Evolutionary conservation across 768 basidiomycete species (phyloP), one percentile per base, ranked within the genome.

Genomic region (Lentinula boryana): DNA sequence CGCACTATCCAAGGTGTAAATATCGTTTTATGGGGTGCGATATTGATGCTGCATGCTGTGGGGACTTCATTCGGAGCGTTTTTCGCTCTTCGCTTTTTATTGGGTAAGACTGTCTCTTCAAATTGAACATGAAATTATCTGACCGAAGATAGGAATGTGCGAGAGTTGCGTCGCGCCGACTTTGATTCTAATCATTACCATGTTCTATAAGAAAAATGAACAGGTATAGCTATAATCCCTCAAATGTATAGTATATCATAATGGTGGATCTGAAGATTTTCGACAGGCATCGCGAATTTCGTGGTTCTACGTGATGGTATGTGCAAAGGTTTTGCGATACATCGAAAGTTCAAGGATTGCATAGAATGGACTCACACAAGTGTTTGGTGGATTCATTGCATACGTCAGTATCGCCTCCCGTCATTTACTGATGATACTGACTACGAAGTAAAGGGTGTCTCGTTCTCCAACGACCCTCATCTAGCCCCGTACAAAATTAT

Each of bases 201-300:
- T 86, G 81, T 87, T 86, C 67, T 87, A 86, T 72, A 84, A 82
- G 75, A 87, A 86, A 70, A 74, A 84, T 55, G 86, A 87, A 64
- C 85, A 87, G 74, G 81, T 77, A 49, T 35, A 65, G 16, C 5
- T 23, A 5, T 6, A 21, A 4, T 27, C 18, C 38, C 16, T 7
- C 23, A 4, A 18, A 6, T 46, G 12, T 18, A 21, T 35, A 15
- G 5, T 38, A 13, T 1, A 8, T 38, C 36, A 38, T 38, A 40
- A 31, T 4, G 18, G 6, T 41, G 21, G 43, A 13, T 48, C 18
- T 41, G 12, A 56, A 16, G 16, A 43, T 7, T 23, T 41, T 9
- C 41, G 5, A 16, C 58, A 85, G 80, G 84, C 82, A 0, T 77
- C 73, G 16, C 77, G 85, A 6, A 82, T 87, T 16, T 80, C 83